Percentiles rank a stretch among this genome's conserved stretches.
Evolutionary conservation across 768 basidiomycete species (phyloP).

Genomic region (Lactifluus echinatus): DNA sequence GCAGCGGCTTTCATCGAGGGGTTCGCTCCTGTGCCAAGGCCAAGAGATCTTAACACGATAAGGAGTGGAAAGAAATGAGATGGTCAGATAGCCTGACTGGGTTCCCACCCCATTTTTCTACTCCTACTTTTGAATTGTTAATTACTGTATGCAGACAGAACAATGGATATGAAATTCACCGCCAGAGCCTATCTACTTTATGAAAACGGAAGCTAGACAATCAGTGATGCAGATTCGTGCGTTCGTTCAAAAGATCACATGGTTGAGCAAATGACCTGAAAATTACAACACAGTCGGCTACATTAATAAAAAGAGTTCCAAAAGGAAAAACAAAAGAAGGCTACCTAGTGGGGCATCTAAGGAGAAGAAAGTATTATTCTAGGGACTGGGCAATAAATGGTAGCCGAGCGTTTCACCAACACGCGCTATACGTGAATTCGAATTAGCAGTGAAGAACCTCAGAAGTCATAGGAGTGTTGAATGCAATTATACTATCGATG

Average conservation of each 20-base stretch:
- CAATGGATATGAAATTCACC: not conserved
- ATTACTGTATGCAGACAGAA: not conserved
- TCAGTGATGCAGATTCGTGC: not conserved
- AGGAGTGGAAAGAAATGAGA: not conserved
- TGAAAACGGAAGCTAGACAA: not conserved
- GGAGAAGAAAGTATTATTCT: no score
- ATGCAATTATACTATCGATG: no score
- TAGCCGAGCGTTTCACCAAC: no score
- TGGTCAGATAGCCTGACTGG: not conserved
- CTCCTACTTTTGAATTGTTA: not conserved
- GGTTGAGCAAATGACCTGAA: not conserved
- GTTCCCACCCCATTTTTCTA: no score
- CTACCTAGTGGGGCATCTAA: no score
- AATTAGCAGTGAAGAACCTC: no score
- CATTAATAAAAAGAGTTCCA: not conserved
- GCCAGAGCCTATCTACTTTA: not conserved
- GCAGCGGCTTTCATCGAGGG: not conserved
- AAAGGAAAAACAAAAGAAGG: not conserved
- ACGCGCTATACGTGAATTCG: no score
- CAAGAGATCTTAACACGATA: slow-evolving; percentile 4
- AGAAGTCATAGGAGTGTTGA: no score
- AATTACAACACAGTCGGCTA: not conserved
- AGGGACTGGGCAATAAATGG: no score
- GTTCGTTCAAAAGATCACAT: not conserved
- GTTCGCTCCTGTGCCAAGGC: not conserved